Evolutionary conservation across 2,329 filamentous ascomycete genomes (phyloP), one percentile per base, ranked within the genome.

Genomic region (Apiospora pterosperma): DNA sequence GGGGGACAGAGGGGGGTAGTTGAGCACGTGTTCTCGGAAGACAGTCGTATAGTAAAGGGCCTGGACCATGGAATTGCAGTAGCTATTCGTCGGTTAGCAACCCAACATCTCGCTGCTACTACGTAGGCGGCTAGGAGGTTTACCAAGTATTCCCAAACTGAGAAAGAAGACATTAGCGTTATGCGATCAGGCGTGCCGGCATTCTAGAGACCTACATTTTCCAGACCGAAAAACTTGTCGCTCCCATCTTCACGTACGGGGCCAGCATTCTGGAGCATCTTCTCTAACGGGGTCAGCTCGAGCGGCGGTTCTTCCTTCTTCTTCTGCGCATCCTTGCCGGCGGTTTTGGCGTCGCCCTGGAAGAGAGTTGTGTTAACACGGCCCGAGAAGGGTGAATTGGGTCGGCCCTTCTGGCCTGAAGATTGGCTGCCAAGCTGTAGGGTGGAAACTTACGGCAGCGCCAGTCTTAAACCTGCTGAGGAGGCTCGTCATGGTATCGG

Each of bases 141-240:
- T 90, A 97, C 94, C 95, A 98, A 76, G 95, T 98, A 76, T 97
- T 98, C 75, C 95, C 95, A 81, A 97, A 97, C 93, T 97, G 78
- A 62, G 68, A 59, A 65, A 14, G 12, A 36, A 21, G 36, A 36
- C 25, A 12, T 39, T 31, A 36, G 42, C 36, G 23, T 39, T 36
- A 55, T 38, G 28, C 62, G 64, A 62, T 63, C 36, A 59, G 64
- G 58, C 61, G 66, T 68, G 58, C 39, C 48, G 28, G n/a, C 16
- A 11, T 34, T 48, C 16, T 25, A 38, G 19, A 55, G 63, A 67
- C 92, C 80, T 84, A 98, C 95, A 81, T 99, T 99, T 80, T 99
- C 96, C 77, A 98, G 90, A 19, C 96, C 96, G 80, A 96, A 98
- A 82, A 97, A 99, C 81, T 97, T 97, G 81, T 98, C 96, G 76